Percentiles rank a stretch among this genome's conserved stretches.
Evolutionary conservation across 768 basidiomycete genomes (phyloP).

Genomic region (Russula olivacea): DNA sequence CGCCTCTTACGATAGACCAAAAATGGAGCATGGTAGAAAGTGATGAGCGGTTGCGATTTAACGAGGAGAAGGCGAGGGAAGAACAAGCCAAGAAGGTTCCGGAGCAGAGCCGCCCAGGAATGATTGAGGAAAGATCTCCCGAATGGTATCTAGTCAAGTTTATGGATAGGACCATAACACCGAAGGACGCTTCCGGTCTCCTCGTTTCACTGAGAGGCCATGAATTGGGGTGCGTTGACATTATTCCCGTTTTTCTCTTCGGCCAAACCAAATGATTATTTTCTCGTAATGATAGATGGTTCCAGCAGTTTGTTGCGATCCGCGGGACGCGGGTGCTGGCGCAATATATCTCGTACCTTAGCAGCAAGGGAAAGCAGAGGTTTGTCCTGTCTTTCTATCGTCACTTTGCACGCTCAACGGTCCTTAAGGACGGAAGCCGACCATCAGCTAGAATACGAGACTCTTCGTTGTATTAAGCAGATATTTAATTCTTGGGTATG

Average conservation of each 20-base stretch:
- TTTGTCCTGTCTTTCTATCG: slow-evolving; percentile 30
- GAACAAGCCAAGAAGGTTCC: slow-evolving; percentile 55
- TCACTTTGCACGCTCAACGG: neutral
- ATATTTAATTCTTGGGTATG: slow-evolving; percentile 66
- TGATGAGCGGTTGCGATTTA: slow-evolving; percentile 75
- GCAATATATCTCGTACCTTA: slow-evolving; percentile 68
- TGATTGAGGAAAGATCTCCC: slow-evolving; percentile 63
- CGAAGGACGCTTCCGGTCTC: slow-evolving; percentile 72
- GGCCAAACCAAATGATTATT: neutral
- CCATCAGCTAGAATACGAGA: slow-evolving; percentile 73
- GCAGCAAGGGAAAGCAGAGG: slow-evolving; percentile 62
- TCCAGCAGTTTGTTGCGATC: slow-evolving; percentile 63
- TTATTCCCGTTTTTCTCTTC: neutral
- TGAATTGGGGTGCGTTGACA: slow-evolving; percentile 58
- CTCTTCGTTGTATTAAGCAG: slow-evolving; percentile 79
- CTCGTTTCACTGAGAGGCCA: slow-evolving; percentile 74
- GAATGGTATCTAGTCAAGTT: slow-evolving; percentile 94
- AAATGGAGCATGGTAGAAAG: slow-evolving; percentile 91
- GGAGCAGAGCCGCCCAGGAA: slow-evolving; percentile 49
- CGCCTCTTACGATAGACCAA: slow-evolving; percentile 63
- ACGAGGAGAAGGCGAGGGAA: slow-evolving; percentile 59
- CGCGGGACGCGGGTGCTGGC: slow-evolving; percentile 84
- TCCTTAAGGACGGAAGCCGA: slow-evolving; percentile 55
- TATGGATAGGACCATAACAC: slow-evolving; percentile 76
- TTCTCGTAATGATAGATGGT: slow-evolving; percentile 53